Base-by-base conservation (phyloP, 176 grass and related monocot species). In the Carex kokanica region DNA sequence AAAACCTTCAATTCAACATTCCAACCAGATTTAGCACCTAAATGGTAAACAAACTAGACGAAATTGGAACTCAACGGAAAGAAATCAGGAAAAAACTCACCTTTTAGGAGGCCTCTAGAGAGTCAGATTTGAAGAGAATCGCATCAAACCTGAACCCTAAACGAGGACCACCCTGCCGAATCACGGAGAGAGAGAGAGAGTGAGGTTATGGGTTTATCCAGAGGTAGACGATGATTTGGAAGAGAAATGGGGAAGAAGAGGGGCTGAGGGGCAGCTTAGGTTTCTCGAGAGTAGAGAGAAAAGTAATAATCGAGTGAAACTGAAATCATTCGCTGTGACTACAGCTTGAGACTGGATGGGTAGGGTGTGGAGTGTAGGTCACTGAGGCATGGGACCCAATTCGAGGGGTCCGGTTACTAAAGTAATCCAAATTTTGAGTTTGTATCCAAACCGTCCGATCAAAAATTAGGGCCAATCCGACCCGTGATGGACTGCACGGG, bases 1-100 rank as follows among this genome's bases (percentile, higher is more conserved):
- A 54, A 59, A 81, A 54, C 64, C 85, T 85, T 81, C 82, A 88
- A 87, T 78, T 63, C 51, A 84, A 64, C 53, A 79, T 25, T 34
- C 79, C 64, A 64, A 53, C 59, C 45, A 53, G 2, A 10, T 65
- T 64, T 45, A 82, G 63, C 34, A 67, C 41, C 40, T 2, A 57
- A 64, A 64, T 43, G 51, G 70, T 52, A 45, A 43, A 72, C 40
- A 12, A 75, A 54, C 47, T 29, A 77, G 73, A 78, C 24, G 23
- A 78, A 78, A 73, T 51, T 56, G 49, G 63, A 67, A 54, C 45
- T 27, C 38, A 23, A 5, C 11, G 40, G 36, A 63, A 81, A 6
- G 32, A 63, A 81, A 81, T 81, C 36, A 61, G n/a, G 17, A 40
- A 14, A 82, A 49, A 81, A 32, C 13, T 66, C 2, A 82, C 80